These are phyloP conservation scores for Sordariomycetes sp. DNA, from an alignment of 2,329 filamentous ascomycete genomes.

Conservation along the genomic window DNA sequence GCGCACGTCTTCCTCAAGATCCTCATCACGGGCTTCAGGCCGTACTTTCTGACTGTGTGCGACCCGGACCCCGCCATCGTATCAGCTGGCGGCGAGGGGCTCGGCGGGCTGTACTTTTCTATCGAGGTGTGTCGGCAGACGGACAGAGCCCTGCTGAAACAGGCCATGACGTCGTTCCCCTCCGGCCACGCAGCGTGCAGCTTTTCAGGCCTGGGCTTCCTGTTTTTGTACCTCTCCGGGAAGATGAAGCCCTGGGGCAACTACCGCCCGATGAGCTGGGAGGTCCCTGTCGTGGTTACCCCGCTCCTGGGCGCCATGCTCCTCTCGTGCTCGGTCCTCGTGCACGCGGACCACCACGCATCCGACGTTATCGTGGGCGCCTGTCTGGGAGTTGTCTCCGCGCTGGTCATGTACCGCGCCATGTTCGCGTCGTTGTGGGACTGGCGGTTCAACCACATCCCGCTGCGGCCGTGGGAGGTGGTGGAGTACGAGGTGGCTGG, in stretches of 20 bases:
- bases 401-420: conserved; percentile 50
- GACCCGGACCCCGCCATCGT: conserved; percentile 32
- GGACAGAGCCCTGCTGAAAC: conserved; percentile 39
- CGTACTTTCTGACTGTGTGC: conserved; percentile 52
- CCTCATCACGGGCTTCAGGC: conserved; percentile 49
- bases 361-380: conserved; percentile 55
- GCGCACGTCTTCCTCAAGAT: conserved; percentile 56
- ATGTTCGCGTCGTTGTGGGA: conserved; percentile 58
- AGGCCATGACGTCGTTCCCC: conserved; percentile 51
- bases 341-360: conserved; percentile 56
- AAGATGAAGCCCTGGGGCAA: conserved; percentile 59
- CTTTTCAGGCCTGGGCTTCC: conserved; percentile 49
- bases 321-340: conserved; percentile 46
- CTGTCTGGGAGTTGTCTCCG: conserved; percentile 48
- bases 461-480: conserved; percentile 23
- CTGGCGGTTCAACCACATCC: conserved; percentile 55
- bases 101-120: conserved; percentile 49
- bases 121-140: conserved; percentile 42
- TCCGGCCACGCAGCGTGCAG: conserved; percentile 55
- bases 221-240: conserved; percentile 57
- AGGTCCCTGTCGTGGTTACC: conserved; percentile 40
- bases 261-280: conserved; percentile 55
- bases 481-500: conserved; percentile 1
- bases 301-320: conserved; percentile 48
- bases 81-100: conserved; percentile 33